Conservation (phyloP, 495 filamentous ascomycete genomes). For the Penicillium silybi region DNA sequence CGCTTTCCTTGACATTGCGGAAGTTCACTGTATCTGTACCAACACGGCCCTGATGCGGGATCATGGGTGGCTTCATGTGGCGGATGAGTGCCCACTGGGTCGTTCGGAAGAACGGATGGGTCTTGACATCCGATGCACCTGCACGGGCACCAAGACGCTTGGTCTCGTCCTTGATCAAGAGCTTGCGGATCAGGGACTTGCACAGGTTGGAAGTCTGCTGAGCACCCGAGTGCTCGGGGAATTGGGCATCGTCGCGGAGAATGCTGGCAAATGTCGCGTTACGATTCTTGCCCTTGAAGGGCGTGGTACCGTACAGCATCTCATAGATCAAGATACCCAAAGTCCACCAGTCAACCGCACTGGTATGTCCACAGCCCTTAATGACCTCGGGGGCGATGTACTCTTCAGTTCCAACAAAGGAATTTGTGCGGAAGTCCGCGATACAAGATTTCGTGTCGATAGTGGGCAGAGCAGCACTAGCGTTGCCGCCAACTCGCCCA, state of each 20-base stretch:
- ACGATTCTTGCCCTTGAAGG: conserved; percentile 98
- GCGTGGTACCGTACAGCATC: conserved; percentile 98
- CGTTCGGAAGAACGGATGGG: conserved; percentile 90
- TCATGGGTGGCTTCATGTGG: conserved; percentile 98
- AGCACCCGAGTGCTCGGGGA: conserved; percentile 80
- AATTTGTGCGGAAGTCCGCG: conserved; percentile 96
- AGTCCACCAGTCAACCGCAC: conserved; percentile 99
- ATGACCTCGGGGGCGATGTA: conserved; percentile 99
- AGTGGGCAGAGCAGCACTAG: conserved; percentile 76
- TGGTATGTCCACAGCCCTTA: conserved; percentile 96
- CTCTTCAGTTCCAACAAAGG: conserved; percentile 96
- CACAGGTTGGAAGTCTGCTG: conserved; percentile 89
- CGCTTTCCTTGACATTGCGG: conserved; percentile 94
- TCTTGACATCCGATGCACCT: conserved; percentile 94
- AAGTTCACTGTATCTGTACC: conserved; percentile 95
- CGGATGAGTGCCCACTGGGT: conserved; percentile 97
- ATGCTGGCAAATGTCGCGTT: conserved; percentile 99
- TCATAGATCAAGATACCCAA: conserved; percentile 95
- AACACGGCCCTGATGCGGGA: conserved; percentile 78
- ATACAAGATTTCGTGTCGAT: conserved; percentile 99
- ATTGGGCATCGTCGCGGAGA: conserved; percentile 86
- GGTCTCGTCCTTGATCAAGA: conserved; percentile 96
- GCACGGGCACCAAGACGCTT: conserved; percentile 91
- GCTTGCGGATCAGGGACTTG: conserved; percentile 94
- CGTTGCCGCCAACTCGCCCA: conserved; percentile 70